Evolutionary conservation across 371 early-diverging fungal genomes (phyloP), one percentile per base, ranked within the genome.

Genomic region (Paraphysoderma sedebokerense): DNA sequence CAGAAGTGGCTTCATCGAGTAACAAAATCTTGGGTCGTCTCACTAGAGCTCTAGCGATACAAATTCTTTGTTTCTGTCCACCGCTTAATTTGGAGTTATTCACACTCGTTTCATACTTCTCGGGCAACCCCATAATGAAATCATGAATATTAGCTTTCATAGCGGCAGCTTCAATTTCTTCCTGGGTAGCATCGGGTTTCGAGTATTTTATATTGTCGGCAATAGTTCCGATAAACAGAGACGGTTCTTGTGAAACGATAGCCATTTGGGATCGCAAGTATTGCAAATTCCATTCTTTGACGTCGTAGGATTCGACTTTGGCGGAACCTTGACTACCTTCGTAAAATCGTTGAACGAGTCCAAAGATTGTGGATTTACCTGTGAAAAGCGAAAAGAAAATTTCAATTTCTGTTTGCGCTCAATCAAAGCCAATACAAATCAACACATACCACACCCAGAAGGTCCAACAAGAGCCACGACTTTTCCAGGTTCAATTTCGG

Each of bases 221-320:
- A 53, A 92, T 77, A 0, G 82, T 71, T 52, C 76, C 60, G 55
- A 78, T 77, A 56, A 91, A 88, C 29, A 92, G 61, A 7, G 72
- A 65, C 9, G 88, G 88, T 58, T 91, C 91, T 63, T 97, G 95
- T 32, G 79, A 74, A 5, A 92, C 90, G 23, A 90, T 59, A 2
- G 82, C 79, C 60, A 92, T 72, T 40, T 78, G 70, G 8, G 69
- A 52, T 38, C 90, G 76, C 11, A 86, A 59, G 34, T 74, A 69
- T 22, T 60, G 56, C 31, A 83, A 55, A 35, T 54, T 35, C 53
- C 81, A 72, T 23, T 70, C 65, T 38, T 64, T 60, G 47, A 84
- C 72, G 50, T 85, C 73, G 30, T 63, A 51, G 26, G 73, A 74
- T 53, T 91, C 85, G 13, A 85, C 49, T 2, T 56, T 57, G 17